Percentiles rank a stretch among this genome's conserved stretches.
Conservation (phyloP, 495 filamentous ascomycete species). For the Lasiosphaeriaceae sp. region DNA sequence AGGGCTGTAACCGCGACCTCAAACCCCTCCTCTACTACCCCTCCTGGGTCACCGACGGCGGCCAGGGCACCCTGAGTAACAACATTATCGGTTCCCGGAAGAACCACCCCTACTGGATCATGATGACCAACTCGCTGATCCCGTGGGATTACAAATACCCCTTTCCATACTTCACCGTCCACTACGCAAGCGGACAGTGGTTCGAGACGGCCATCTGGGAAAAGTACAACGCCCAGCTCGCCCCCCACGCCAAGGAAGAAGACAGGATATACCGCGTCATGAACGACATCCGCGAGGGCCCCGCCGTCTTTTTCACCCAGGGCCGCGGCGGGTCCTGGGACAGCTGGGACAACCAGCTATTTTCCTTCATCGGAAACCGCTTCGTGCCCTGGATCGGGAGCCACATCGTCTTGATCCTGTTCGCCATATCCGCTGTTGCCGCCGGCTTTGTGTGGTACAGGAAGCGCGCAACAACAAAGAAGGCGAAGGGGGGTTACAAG, state of each 20-base stretch:
- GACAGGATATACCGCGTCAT: slow-evolving; percentile 22
- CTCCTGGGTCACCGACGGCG: slow-evolving; percentile 75
- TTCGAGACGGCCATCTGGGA: slow-evolving; percentile 81
- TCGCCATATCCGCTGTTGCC: neutral
- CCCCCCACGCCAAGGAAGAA: slow-evolving; percentile 1
- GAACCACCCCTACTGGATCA: slow-evolving; percentile 76
- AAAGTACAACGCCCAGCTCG: slow-evolving; percentile 44
- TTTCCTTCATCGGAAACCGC: slow-evolving; percentile 6
- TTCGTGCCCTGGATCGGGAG: slow-evolving; percentile 6
- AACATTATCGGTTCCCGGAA: slow-evolving; percentile 80
- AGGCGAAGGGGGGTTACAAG: too few species aligned
- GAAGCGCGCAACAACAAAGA: too few species aligned
- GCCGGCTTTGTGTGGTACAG: neutral
- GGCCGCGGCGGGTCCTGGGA: slow-evolving; percentile 29
- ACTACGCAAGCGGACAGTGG: slow-evolving; percentile 77
- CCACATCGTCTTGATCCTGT: neutral
- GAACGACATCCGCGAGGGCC: slow-evolving; percentile 29
- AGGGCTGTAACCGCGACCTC: slow-evolving; percentile 77
- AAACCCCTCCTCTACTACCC: slow-evolving; percentile 76
- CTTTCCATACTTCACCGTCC: slow-evolving; percentile 80
- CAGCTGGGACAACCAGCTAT: slow-evolving; percentile 26
- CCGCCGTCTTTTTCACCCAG: slow-evolving; percentile 35
- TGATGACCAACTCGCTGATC: slow-evolving; percentile 64
- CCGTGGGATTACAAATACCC: slow-evolving; percentile 71
- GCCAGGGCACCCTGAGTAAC: slow-evolving; percentile 79